Evolutionary conservation across 2,329 filamentous ascomycete genomes (phyloP).

Genomic region (Thelonectria rubi): DNA sequence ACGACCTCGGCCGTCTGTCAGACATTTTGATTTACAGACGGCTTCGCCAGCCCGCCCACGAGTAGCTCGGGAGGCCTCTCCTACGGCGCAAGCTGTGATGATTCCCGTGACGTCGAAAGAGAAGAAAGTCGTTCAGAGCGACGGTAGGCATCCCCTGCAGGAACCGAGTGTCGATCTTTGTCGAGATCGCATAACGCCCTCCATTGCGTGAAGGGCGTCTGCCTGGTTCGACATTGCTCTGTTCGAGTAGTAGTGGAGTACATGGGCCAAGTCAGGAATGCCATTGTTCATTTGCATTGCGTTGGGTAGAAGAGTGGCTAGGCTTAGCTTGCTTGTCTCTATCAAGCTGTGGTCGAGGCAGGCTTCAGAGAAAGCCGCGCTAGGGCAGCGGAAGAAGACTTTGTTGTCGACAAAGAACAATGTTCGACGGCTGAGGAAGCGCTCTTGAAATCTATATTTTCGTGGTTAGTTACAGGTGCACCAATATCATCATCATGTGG

Average conservation of each 20-base stretch:
- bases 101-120: background rate
- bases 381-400: constrained; percentile 21
- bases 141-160: background rate
- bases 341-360: background rate
- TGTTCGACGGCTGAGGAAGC: background rate
- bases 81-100: background rate
- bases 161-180: background rate
- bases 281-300: background rate
- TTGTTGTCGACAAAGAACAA: constrained; percentile 18
- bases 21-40: background rate
- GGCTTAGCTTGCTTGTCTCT: background rate
- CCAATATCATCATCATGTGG: background rate
- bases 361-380: constrained; percentile 2
- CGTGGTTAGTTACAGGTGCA: background rate
- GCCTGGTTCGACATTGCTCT: constrained; percentile 12
- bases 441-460: constrained; percentile 22
- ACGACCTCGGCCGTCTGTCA: background rate
- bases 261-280: background rate
- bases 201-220: constrained; percentile 11
- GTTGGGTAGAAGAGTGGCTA: background rate
- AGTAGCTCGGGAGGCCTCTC: background rate
- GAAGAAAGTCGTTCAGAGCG: background rate
- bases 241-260: constrained; percentile 13
- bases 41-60: background rate
- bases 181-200: background rate